Base-by-base conservation (phyloP, 306 rosid species). In the Acacia acuminata region DNA sequence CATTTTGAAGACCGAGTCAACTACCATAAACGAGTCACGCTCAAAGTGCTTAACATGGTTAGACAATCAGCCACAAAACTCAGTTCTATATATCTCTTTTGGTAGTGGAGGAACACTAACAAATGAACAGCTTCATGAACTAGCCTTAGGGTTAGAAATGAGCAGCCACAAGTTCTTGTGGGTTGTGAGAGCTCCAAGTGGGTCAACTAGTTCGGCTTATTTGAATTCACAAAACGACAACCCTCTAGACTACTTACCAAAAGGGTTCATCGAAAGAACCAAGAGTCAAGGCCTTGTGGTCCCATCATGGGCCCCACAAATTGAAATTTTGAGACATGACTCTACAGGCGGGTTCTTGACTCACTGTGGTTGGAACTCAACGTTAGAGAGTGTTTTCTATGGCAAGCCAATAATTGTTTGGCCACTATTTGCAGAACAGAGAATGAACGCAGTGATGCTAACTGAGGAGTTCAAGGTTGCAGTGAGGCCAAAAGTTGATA, bases 1-100 rank as follows among this genome's bases (percentile, higher is more conserved):
- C 38, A 61, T 61, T 61, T 10, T 25, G 6, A 82, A 67, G 24
- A 61, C 15, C 8, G 84, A 72, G 34, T 82, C 88, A 24, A 65
- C 9, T 7, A 17, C 2, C 55, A 68, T 9, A 43, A 79, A 78
- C 27, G 38, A 3, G 72, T 43, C 32, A 22, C 45, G 8, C 8
- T 3, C 68, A 4, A 4, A 53, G 11, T 53, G 85, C 42, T 17
- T 81, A 8, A 50, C 4, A 50, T 87, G 90, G 88, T 70, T 87
- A 73, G 82, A 81, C 0, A 77, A 69, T 64, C 84, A 87, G 3
- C 77, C 73, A 8, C 80, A 15, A 19, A 77, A 61, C 10, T 84
- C 88, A 25, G 82, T 84, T 2, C 5, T 87, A 20, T 88, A 8
- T 63, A 79, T 88, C 8, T 25, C 38, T 25, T 25, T 25, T 12